Evolutionary conservation across 2,329 filamentous ascomycete genomes (phyloP).

Genomic region (Aspergillus sergii): DNA sequence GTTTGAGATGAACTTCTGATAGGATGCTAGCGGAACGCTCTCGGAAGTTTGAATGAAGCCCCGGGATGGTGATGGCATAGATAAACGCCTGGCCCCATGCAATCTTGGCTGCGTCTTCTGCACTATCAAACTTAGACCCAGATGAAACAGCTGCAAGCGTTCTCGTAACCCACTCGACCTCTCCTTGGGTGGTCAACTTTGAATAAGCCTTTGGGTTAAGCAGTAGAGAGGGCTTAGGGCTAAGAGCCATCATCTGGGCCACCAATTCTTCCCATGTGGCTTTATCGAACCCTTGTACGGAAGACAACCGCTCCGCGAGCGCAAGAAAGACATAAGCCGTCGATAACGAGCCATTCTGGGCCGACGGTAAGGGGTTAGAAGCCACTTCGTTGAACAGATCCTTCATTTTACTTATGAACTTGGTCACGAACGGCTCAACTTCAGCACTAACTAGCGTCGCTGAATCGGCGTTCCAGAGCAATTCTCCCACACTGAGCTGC

Average conservation of each 20-base stretch:
- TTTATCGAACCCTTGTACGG: conserved; percentile 58
- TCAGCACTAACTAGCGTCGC: conserved; percentile 53
- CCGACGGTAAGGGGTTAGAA: conserved; percentile 74
- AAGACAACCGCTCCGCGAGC: conserved; percentile 59
- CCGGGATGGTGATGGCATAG: conserved; percentile 70
- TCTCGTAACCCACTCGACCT: conserved; percentile 74
- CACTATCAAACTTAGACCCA: conserved; percentile 54
- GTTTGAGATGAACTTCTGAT: conserved; percentile 64
- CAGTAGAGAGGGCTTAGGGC: conserved; percentile 85
- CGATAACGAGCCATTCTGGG: conserved; percentile 80
- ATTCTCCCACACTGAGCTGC: conserved; percentile 72
- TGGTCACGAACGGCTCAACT: conserved; percentile 51
- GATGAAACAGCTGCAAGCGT: conserved; percentile 67
- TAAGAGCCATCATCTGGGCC: conserved; percentile 66
- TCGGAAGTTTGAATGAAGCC: conserved; percentile 63
- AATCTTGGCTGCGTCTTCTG: conserved; percentile 53
- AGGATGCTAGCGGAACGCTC: conserved; percentile 65
- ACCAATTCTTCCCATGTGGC: conserved; percentile 52
- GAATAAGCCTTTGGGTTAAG: conserved; percentile 83
- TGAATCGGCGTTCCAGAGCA: conserved; percentile 62
- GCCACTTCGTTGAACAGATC: conserved; percentile 77
- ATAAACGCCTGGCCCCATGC: conserved; percentile 86
- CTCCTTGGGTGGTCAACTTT: conserved; percentile 73
- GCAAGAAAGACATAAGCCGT: conserved; percentile 75
- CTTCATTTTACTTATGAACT: conserved; percentile 52